Evolutionary conservation across 73 alveolate species (phyloP).

Genomic region (Uronychia binucleata): DNA sequence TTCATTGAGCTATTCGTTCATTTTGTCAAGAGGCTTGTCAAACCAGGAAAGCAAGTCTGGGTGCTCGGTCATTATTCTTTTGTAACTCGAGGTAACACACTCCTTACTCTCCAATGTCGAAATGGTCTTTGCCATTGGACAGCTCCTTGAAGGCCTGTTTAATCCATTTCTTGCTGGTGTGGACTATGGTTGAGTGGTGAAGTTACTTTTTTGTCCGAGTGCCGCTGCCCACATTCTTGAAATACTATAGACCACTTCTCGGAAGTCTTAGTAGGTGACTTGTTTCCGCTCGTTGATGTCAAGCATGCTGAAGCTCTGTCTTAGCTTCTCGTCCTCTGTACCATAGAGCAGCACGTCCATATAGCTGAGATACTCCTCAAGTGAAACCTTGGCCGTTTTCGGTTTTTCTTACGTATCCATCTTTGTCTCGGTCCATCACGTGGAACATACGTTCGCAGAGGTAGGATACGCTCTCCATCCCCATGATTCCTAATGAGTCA

Average conservation of each 20-base stretch:
- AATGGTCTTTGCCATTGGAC: constrained; percentile 30
- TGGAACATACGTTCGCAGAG: constrained; percentile 73
- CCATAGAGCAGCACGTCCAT: constrained; percentile 75
- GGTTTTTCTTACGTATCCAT: constrained; percentile 42
- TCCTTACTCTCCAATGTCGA: constrained; percentile 46
- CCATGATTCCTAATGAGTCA: constrained; percentile 68
- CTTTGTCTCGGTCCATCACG: constrained; percentile 60
- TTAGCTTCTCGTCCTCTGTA: constrained; percentile 66
- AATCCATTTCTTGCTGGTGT: constrained; percentile 35
- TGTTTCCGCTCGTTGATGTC: constrained; percentile 26
- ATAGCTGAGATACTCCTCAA: constrained; percentile 65
- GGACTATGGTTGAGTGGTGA: constrained; percentile 20
- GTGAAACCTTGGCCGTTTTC: constrained; percentile 26
- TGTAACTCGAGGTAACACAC: constrained; percentile 14
- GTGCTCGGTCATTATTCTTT: constrained; percentile 33
- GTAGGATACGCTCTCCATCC: constrained; percentile 55
- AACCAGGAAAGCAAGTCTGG: constrained; percentile 73
- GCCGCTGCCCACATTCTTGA: constrained; percentile 70
- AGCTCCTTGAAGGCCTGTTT: constrained; percentile 30
- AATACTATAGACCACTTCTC: constrained; percentile 33
- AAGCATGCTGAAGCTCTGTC: constrained; percentile 54
- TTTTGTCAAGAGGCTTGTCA: constrained; percentile 53
- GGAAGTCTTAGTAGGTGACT: constrained; percentile 49
- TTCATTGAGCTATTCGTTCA: constrained; percentile 53
- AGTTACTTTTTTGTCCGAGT: constrained; percentile 58